A percentile compares a stretch with the other conserved stretches of the same genome.
Evolutionary conservation across 352 stramenopile species (phyloP).

Genomic region (Globisporangium ultimum): DNA sequence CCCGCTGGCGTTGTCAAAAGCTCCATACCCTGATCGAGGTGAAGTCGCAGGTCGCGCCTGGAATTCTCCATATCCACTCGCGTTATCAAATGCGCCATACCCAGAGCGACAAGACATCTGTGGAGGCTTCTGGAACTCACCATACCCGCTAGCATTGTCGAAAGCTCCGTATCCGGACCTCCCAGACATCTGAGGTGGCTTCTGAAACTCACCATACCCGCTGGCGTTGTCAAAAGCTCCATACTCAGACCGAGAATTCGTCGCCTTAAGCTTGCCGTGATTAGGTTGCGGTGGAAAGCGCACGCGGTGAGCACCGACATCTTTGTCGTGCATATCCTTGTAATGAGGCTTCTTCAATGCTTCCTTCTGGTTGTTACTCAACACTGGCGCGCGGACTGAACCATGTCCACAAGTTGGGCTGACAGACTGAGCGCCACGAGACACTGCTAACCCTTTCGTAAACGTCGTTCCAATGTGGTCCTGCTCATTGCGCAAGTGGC

Average conservation of each 20-base stretch:
- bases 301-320: background rate
- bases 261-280: background rate
- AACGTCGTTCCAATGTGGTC: conserved; percentile 72
- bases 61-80: conserved; percentile 42
- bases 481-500: conserved; percentile 51
- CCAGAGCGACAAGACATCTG: conserved; percentile 3
- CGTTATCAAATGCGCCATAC: conserved; percentile 29
- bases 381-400: background rate
- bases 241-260: conserved; percentile 19
- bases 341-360: background rate
- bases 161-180: conserved; percentile 28
- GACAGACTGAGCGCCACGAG: conserved; percentile 11
- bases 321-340: background rate
- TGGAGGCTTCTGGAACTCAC: conserved; percentile 19
- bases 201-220: conserved; percentile 28
- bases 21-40: conserved; percentile 21
- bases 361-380: conserved; percentile 4
- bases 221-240: conserved; percentile 28
- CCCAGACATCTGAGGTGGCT: too few relatives aligned
- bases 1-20: conserved; percentile 27
- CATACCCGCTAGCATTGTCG: conserved; percentile 33
- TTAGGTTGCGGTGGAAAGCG: background rate
- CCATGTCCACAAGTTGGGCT: background rate
- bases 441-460: conserved; percentile 40
- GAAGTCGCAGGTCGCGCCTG: background rate